Percentiles rank a stretch among this genome's conserved stretches.
Evolutionary conservation across 805 yeast species (phyloP).

Genomic region (Pichia californica): DNA sequence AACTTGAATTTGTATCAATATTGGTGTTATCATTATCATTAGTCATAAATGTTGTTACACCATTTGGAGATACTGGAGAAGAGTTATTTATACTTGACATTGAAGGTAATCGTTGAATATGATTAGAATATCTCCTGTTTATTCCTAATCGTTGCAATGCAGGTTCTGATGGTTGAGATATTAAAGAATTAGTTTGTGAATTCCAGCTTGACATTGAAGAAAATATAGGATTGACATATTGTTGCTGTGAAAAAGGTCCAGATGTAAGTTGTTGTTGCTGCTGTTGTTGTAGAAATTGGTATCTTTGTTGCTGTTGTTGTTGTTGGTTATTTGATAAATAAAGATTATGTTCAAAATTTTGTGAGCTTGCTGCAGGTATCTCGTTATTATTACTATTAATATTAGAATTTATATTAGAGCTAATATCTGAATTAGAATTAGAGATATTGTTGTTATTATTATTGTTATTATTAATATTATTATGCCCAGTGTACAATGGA

Average conservation of each 20-base stretch:
- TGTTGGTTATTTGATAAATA: no score
- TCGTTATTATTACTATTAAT: no score
- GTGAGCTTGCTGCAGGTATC: conserved; percentile 12
- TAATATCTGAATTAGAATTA: no score
- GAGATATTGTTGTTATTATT: no score
- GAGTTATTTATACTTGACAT: neutral
- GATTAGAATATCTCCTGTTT: conserved; percentile 2
- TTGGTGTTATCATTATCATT: no score
- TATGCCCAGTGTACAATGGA: no score
- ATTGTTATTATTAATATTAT: no score
- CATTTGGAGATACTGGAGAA: neutral
- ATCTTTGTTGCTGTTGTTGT: conserved; percentile 9
- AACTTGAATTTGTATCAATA: neutral
- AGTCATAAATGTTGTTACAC: neutral
- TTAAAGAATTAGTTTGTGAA: neutral
- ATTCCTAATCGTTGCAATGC: conserved; percentile 9
- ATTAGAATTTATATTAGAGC: no score
- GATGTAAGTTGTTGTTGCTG: neutral
- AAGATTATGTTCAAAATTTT: no score
- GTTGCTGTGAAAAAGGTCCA: no score
- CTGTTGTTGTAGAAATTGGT: conserved; percentile 5
- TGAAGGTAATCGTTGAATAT: conserved; percentile 3
- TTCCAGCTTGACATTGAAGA: neutral
- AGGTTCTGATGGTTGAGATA: conserved; percentile 7
- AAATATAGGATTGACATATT: neutral